Conservation (phyloP, 169 alveolate species). For the Besnoitia besnoiti region DNA sequence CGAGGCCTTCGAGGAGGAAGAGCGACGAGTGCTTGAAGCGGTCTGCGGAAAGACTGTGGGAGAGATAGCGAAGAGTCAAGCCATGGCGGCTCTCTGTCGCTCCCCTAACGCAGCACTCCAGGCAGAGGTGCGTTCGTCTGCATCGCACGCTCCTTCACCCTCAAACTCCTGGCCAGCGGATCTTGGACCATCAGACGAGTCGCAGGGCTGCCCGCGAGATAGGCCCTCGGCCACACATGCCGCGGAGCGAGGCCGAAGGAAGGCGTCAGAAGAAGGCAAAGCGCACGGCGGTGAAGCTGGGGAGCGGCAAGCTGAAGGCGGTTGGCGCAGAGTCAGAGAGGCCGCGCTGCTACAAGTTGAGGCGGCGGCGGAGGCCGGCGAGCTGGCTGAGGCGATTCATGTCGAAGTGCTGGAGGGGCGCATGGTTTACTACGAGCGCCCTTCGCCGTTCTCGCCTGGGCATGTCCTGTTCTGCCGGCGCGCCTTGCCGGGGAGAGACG, state of each 20-base stretch:
- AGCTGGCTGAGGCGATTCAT: neutral
- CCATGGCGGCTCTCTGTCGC: neutral
- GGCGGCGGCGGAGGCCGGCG: constrained; percentile 9
- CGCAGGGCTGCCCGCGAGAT: neutral
- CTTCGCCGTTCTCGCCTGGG: neutral
- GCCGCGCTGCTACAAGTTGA: neutral
- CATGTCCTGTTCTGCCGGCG: neutral
- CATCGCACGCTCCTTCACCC: neutral
- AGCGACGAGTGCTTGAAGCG: neutral
- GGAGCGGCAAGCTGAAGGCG: neutral
- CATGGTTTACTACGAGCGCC: neutral
- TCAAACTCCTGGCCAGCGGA: too few species aligned
- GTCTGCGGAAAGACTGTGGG: neutral
- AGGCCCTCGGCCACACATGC: neutral
- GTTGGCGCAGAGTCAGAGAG: neutral
- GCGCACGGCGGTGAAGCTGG: neutral
- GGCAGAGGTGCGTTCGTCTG: neutral
- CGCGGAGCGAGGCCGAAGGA: neutral
- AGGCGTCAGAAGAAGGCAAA: neutral
- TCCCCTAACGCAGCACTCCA: neutral
- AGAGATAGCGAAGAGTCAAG: neutral
- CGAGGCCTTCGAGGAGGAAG: neutral
- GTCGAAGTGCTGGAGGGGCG: neutral
- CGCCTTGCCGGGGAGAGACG: neutral
- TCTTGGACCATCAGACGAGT: too few species aligned